phyloP scores from a whole-genome alignment of 768 basidiomycete species.

The Hypsizygus marmoreus region DNA sequence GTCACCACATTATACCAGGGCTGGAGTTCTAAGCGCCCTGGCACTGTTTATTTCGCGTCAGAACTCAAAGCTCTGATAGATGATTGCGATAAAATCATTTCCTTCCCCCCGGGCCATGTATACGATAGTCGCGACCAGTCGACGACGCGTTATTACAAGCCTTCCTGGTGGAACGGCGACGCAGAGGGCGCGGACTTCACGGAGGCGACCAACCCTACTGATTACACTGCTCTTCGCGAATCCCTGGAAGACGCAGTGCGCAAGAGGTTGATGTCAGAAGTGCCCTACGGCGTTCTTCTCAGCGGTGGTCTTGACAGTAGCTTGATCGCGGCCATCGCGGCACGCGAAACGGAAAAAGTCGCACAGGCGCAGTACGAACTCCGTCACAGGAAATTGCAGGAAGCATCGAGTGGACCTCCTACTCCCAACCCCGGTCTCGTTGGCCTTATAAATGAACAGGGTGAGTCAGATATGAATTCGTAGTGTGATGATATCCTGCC shows the following conservation, averaged over 20 bases:
- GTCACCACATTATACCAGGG: constrained; percentile 99
- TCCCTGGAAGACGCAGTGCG: constrained; percentile 88
- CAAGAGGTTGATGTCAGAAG: constrained; percentile 97
- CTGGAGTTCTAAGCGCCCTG: constrained; percentile 82
- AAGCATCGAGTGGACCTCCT: constrained; percentile 54
- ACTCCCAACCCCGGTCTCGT: constrained; percentile 42
- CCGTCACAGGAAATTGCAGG: constrained; percentile 61
- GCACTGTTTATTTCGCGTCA: constrained; percentile 88
- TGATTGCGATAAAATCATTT: constrained; percentile 92
- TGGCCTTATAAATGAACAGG: constrained; percentile 49
- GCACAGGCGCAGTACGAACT: constrained; percentile 75
- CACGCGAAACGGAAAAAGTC: constrained; percentile 92
- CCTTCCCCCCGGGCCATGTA: constrained; percentile 97
- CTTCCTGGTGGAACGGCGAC: constrained; percentile 90
- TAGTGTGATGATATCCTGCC: no score
- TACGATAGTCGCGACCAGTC: constrained; percentile 84
- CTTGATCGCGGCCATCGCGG: constrained; percentile 93
- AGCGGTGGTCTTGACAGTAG: constrained; percentile 96
- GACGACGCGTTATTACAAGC: constrained; percentile 83
- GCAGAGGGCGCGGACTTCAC: constrained; percentile 56
- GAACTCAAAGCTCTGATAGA: constrained; percentile 91
- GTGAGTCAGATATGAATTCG: no score
- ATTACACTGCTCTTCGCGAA: constrained; percentile 74
- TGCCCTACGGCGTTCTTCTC: constrained; percentile 95
- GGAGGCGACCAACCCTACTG: constrained; percentile 61